Evolutionary conservation across 352 stramenopile species (phyloP), one percentile per base, ranked within the genome.

Genomic region (Pythium plurisporium): DNA sequence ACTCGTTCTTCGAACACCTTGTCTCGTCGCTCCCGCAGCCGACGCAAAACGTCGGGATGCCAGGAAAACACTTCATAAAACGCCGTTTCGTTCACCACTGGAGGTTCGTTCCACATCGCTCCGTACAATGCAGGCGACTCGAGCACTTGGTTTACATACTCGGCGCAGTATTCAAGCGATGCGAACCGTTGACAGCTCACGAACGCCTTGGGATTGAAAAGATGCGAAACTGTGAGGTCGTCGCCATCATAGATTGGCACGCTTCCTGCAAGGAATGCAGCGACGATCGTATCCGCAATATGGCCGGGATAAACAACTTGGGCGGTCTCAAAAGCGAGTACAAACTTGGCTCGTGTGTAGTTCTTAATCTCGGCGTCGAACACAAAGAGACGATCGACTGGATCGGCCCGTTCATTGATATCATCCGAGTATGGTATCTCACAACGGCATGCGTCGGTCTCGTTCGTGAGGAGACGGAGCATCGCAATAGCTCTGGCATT

Each of bases 291-390:
- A 43, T 82, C 73, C 4, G 73, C 85, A 29, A 85, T 62, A 42
- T 77, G 87, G 37, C 75, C 79, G 2, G 66, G 42, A 8, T 12
- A 20, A 4, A 46, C 53, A 2, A 9, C 10, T 5, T 62, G 49
- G 3, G 53, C 57, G 49, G 85, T 78, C 45, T 90, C 73, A 19
- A 90, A 87, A 8, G 73, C 73, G 43, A 90, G 67, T 9, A 79
- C 75, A 33, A 89, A 87, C 26, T 73, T 77, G 59, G 74, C 75
- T 10, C 31, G 37, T 2, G 45, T 10, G 45, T 53, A 53, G 4
- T 14, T 8, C 7, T 29, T 14, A 17, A 53, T 31, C 5, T 26
- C 29, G 2, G 19, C 10, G 17, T 53, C 45, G 17, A 53, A 53
- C 30, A 14, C 45, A 25, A 53, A 53, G 20, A 46, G n/a, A n/a